Evolutionary conservation across 1,284 basidiomycete genomes (phyloP).

Genomic region (Cronartium ribicola): DNA sequence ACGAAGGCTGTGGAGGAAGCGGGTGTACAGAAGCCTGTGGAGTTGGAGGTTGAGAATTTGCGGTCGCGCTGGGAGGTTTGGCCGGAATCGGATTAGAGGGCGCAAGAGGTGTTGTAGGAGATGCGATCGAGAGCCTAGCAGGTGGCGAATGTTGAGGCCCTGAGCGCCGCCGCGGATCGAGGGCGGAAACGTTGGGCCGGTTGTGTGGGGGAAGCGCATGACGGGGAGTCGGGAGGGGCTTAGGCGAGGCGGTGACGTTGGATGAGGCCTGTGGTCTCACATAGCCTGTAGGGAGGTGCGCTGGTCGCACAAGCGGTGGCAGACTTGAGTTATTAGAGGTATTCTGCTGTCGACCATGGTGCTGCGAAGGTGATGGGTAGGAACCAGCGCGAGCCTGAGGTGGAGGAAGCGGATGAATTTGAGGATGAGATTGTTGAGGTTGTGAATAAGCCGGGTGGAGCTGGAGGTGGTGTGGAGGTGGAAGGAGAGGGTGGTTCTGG

Average conservation of each 20-base stretch:
- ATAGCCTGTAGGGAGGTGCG: not conserved
- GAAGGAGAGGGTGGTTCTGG: slow-evolving; percentile 6
- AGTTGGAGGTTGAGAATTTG: not conserved
- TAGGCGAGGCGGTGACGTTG: not conserved
- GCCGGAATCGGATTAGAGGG: slow-evolving; percentile 1
- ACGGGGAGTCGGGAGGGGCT: not conserved
- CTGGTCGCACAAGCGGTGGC: not conserved
- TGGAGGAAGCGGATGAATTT: slow-evolving; percentile 3
- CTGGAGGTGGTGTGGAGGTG: not conserved
- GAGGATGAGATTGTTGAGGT: slow-evolving; percentile 18
- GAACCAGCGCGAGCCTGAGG: not conserved
- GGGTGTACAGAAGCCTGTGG: not conserved
- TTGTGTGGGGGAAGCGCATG: not conserved
- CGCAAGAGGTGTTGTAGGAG: not conserved
- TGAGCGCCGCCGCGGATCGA: not conserved
- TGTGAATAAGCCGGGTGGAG: slow-evolving; percentile 2
- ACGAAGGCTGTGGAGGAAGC: not conserved
- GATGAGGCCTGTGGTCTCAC: not conserved
- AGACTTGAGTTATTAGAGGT: slow-evolving; percentile 24
- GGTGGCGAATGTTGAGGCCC: not conserved
- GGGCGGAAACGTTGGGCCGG: not conserved
- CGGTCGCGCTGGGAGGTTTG: not conserved
- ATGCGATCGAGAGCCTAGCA: not conserved
- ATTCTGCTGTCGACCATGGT: slow-evolving; percentile 4
- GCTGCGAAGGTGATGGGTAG: not conserved